These are phyloP conservation scores for Xerocomus potaroensis DNA, from an alignment of 768 basidiomycete species.

Conservation along the genomic window DNA sequence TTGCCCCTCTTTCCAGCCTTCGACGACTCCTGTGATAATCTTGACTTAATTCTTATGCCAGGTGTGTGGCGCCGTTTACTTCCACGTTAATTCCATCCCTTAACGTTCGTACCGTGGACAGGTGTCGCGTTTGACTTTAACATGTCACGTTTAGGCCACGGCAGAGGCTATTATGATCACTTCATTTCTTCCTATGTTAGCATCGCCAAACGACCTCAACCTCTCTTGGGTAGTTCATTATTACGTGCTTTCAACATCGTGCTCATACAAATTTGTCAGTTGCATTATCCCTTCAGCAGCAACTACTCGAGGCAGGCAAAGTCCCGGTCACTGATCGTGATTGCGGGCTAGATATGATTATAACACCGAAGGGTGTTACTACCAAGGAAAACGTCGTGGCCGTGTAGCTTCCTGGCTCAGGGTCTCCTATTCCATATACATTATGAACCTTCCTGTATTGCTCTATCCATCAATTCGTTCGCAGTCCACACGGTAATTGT, in stretches of 20 bases:
- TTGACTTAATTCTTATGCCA: constrained; percentile 68
- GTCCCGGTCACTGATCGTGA: constrained; percentile 57
- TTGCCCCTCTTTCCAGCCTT: constrained; percentile 17
- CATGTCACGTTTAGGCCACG: constrained; percentile 70
- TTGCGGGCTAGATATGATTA: constrained; percentile 60
- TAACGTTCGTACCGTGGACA: constrained; percentile 22
- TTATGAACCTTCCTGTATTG: constrained; percentile 14
- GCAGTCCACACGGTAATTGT: constrained; percentile 21
- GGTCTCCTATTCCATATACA: constrained; percentile 24
- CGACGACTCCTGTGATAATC: constrained; percentile 34
- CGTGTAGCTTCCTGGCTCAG: constrained; percentile 15
- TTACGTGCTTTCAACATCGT: constrained; percentile 7
- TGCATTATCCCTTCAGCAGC: constrained; percentile 61
- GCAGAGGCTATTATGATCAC: constrained; percentile 80
- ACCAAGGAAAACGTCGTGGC: constrained; percentile 20
- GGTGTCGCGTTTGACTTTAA: constrained; percentile 74
- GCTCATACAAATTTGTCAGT: constrained; percentile 38
- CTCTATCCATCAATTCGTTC: constrained; percentile 8
- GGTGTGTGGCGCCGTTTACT: constrained; percentile 38
- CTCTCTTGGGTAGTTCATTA: constrained; percentile 52
- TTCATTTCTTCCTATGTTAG: constrained; percentile 56
- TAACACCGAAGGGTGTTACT: constrained; percentile 43
- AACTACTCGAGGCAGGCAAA: constrained; percentile 46
- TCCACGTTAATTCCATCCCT: constrained; percentile 8
- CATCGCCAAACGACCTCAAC: constrained; percentile 39